phyloP scores from a whole-genome alignment of 352 stramenopile species.

The Globisporangium recalcitrans region DNA sequence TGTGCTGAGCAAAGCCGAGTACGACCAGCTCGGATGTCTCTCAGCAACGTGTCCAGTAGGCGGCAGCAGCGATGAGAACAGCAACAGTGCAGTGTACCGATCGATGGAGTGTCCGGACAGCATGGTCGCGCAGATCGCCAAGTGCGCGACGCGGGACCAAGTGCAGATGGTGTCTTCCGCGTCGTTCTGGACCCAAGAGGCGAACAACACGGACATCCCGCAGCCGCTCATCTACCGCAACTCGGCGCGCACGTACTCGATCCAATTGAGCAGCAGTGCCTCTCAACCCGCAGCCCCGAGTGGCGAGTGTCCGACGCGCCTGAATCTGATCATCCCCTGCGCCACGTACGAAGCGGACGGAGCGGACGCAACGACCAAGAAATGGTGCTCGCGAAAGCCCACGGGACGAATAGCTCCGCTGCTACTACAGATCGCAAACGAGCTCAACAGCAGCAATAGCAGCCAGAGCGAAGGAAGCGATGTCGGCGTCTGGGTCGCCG shows the following conservation, averaged over 20 bases:
- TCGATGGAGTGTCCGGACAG: slow-evolving; percentile 25
- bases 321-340: slow-evolving; percentile 39
- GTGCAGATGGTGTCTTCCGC: slow-evolving; percentile 8
- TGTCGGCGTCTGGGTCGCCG: slow-evolving; percentile 22
- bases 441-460: slow-evolving; percentile 7
- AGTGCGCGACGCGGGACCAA: slow-evolving; percentile 25
- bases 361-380: slow-evolving; percentile 1
- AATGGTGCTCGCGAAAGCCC: slow-evolving; percentile 38
- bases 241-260: slow-evolving; percentile 30
- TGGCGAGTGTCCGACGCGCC: slow-evolving; percentile 20
- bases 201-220: slow-evolving; percentile 38
- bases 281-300: not conserved
- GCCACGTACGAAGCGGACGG: slow-evolving; percentile 11
- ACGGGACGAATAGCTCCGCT: slow-evolving; percentile 22
- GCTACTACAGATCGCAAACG: slow-evolving; percentile 18
- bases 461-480: not conserved
- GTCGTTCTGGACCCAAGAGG: slow-evolving; percentile 36
- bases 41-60: not conserved
- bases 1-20: slow-evolving; percentile 24
- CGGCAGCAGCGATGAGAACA: too few relatives aligned
- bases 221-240: slow-evolving; percentile 27
- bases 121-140: slow-evolving; percentile 26
- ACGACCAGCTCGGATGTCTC: slow-evolving; percentile 28
- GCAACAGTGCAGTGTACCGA: slow-evolving; percentile 10
- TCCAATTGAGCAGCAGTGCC: slow-evolving; percentile 20